Percentiles rank a stretch among this genome's conserved stretches.
These are phyloP conservation scores for Scutellaria barbata DNA, from an alignment of 257 asterid genomes.

Conservation along the genomic window DNA sequence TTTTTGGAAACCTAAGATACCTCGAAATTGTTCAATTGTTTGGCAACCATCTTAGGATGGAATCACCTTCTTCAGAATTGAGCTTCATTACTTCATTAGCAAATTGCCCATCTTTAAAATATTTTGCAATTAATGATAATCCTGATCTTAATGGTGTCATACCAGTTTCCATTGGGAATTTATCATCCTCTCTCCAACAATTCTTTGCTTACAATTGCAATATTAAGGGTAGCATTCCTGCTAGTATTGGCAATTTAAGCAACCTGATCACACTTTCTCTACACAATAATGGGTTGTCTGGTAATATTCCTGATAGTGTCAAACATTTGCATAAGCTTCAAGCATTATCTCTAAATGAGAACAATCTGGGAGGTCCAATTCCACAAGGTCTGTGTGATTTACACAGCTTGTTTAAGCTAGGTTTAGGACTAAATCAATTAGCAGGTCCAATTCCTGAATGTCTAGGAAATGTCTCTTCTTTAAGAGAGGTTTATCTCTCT, in stretches of 20 bases:
- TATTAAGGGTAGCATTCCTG: neutral
- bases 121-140: neutral
- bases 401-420: neutral
- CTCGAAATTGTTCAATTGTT: conserved; percentile 4
- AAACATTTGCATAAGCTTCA: conserved; percentile 27
- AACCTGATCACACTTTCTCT: neutral
- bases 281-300: conserved; percentile 9
- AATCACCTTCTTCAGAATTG: conserved; percentile 11
- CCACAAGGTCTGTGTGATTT: conserved; percentile 24
- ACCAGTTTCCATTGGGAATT: conserved; percentile 41
- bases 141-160: conserved; percentile 6
- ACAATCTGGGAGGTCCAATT: conserved; percentile 20
- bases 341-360: neutral
- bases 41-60: conserved; percentile 15
- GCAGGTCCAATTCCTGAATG: conserved; percentile 36
- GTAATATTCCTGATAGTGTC: conserved; percentile 13
- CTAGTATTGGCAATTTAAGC: conserved; percentile 24
- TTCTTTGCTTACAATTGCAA: neutral
- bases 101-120: conserved; percentile 15
- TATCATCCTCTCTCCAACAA: conserved; percentile 23
- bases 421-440: conserved; percentile 18
- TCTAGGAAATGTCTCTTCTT: conserved; percentile 22
- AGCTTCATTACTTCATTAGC: conserved; percentile 39
- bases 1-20: conserved; percentile 27
- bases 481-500: neutral